Evolutionary conservation across 768 basidiomycete genomes (phyloP), one percentile per base, ranked within the genome.

Genomic region (Tubosaeta sp.): DNA sequence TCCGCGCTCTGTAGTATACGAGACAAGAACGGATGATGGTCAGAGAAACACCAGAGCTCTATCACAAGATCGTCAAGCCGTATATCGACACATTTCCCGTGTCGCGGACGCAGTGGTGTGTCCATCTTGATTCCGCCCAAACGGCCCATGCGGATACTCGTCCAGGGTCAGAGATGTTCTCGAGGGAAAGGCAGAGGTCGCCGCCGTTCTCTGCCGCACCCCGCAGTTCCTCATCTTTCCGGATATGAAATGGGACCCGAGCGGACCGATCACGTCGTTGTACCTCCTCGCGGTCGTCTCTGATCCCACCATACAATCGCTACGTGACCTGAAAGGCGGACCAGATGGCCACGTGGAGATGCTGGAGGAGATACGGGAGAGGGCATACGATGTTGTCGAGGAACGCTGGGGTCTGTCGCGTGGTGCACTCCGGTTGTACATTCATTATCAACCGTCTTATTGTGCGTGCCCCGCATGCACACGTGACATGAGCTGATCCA

Each of bases 231-330:
- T 95, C 34, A 83, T 99, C 49, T 70, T 96, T 0, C 95, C 95
- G 0, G 95, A 99, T 69, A 87, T 96, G 82, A 98, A 97, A 72
- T 98, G 95, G 95, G 93, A 98, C 64, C 76, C 83, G 21, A 88
- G 82, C 0, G 57, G 88, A n/a, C 65, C 67, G 0, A 49, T 66
- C 31, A 69, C 80, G 0, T 80, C 90, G 1, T 75, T 99, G 46
- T 98, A 99, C 67, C 83, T 98, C 51, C 73, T 93, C 34, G 91
- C 87, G 1, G 78, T 99, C 51, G 80, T 77, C 0, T 78, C 80
- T 30, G 80, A 85, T 49, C 65, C 76, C 1, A 61, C 71, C 4
- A 80, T 98, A 19, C 76, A 76, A 25, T 87, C 84, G 38, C 68
- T 98, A 7, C 81, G 95, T 21, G 92, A 95, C 65, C 75, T 98